Evolutionary conservation across 2,329 filamentous ascomycete genomes (phyloP).

Genomic region (Cordyceps pruinosa): DNA sequence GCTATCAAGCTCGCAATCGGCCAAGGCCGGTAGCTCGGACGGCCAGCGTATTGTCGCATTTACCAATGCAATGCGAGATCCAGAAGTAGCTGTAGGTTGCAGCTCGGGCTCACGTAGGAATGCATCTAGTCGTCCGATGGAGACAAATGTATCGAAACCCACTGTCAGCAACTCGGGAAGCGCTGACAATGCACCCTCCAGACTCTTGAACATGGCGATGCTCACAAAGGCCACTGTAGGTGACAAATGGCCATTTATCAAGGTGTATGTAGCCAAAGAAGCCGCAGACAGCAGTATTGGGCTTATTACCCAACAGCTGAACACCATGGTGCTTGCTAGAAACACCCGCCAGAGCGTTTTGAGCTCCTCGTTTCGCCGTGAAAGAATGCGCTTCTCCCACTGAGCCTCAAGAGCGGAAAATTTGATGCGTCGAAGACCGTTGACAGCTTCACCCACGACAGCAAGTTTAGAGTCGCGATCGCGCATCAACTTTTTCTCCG

Average conservation of each 20-base stretch:
- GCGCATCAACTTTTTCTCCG: constrained; percentile 67
- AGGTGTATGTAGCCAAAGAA: constrained; percentile 61
- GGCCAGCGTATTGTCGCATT: constrained; percentile 69
- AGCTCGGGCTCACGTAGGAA: constrained; percentile 64
- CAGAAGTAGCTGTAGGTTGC: constrained; percentile 44
- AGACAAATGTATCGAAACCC: constrained; percentile 64
- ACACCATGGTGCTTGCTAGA: constrained; percentile 52
- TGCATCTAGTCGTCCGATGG: constrained; percentile 61
- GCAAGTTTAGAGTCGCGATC: constrained; percentile 67
- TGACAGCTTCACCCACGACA: constrained; percentile 66
- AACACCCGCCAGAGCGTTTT: constrained; percentile 60
- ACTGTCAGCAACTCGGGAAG: constrained; percentile 70
- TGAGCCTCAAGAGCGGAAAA: constrained; percentile 69
- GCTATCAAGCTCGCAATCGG: constrained; percentile 32
- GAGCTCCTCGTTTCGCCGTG: constrained; percentile 58
- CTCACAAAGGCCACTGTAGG: constrained; percentile 75
- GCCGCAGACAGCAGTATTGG: constrained; percentile 67
- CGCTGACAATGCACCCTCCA: constrained; percentile 63
- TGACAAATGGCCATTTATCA: constrained; percentile 53
- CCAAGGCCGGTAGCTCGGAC: constrained; percentile 48
- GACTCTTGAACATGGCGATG: constrained; percentile 62
- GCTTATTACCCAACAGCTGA: constrained; percentile 66
- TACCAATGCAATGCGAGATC: constrained; percentile 58
- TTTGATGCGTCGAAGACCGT: constrained; percentile 78
- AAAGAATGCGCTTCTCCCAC: constrained; percentile 65